Evolutionary conservation across 768 basidiomycete species (phyloP).

Genomic region (Scleroderma bovista): DNA sequence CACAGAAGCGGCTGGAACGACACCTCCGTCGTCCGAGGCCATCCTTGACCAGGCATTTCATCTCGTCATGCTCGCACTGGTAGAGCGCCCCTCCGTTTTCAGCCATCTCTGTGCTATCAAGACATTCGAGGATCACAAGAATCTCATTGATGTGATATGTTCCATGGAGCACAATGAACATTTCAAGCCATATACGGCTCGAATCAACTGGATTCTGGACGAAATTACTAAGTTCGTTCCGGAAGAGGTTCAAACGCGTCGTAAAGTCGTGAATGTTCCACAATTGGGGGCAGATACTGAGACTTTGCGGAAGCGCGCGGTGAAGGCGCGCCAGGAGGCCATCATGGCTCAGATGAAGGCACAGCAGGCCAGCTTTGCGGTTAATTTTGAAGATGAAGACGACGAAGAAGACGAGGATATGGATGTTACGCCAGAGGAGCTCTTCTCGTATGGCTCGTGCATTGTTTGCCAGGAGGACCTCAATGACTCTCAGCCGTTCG

Average conservation of each 20-base stretch:
- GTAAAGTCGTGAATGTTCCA: conserved; percentile 36
- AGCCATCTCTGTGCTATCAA: conserved; percentile 50
- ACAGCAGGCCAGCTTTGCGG: conserved; percentile 82
- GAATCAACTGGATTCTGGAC: conserved; percentile 71
- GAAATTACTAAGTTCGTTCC: conserved; percentile 53
- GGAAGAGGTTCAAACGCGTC: conserved; percentile 47
- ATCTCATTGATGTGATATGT: conserved; percentile 68
- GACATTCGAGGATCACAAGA: conserved; percentile 53
- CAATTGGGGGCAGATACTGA: conserved; percentile 44
- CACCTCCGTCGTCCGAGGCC: conserved; percentile 79
- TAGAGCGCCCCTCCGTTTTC: conserved; percentile 64
- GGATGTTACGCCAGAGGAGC: conserved; percentile 39
- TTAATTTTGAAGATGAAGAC: conserved; percentile 72
- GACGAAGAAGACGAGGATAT: conserved; percentile 55
- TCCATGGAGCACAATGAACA: conserved; percentile 71
- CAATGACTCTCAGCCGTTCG: conserved; percentile 66
- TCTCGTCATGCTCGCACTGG: conserved; percentile 77
- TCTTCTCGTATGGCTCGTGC: conserved; percentile 79
- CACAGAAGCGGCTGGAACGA: conserved; percentile 51
- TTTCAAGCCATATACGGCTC: conserved; percentile 64
- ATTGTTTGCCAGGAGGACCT: conserved; percentile 98
- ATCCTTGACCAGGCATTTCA: conserved; percentile 87
- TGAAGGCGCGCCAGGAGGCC: conserved; percentile 85
- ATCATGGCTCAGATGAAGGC: conserved; percentile 96
- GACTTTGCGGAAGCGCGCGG: conserved; percentile 75